Evolutionary conservation across 768 basidiomycete species (phyloP).

Genomic region (Postia placenta): DNA sequence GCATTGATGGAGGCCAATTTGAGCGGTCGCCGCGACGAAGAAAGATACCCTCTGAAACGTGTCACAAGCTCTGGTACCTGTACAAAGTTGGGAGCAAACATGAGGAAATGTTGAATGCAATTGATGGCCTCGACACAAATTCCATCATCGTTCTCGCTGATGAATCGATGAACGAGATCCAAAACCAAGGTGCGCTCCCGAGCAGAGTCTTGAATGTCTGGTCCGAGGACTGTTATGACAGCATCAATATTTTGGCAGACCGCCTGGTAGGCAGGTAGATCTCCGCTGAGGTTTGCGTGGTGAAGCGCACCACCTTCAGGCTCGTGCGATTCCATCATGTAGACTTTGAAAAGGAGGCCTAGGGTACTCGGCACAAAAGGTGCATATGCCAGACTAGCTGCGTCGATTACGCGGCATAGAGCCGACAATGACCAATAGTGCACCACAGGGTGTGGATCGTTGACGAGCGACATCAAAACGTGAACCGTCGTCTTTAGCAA

Average conservation of each 20-base stretch:
- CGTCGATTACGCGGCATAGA: constrained; percentile 79
- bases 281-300: constrained; percentile 83
- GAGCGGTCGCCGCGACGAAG: constrained; percentile 75
- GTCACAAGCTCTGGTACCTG: constrained; percentile 75
- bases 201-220: constrained; percentile 87
- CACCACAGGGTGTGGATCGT: constrained; percentile 94
- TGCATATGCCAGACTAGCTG: constrained; percentile 87
- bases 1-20: constrained; percentile 95
- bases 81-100: constrained; percentile 87
- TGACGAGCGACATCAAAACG: constrained; percentile 89
- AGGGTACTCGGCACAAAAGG: constrained; percentile 86
- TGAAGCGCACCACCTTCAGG: constrained; percentile 81
- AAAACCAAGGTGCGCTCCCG: constrained; percentile 76
- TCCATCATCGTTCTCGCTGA: constrained; percentile 79
- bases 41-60: constrained; percentile 72
- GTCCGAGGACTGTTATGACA: constrained; percentile 88
- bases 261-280: constrained; percentile 87
- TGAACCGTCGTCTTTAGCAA: constrained; percentile 94
- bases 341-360: constrained; percentile 86
- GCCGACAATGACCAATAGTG: constrained; percentile 92
- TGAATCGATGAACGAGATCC: constrained; percentile 81
- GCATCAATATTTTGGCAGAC: constrained; percentile 91
- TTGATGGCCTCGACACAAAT: constrained; percentile 91
- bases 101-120: constrained; percentile 93
- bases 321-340: constrained; percentile 87